phyloP scores from a whole-genome alignment of 1,284 basidiomycete genomes.

The Uromyces viciae-fabae region DNA sequence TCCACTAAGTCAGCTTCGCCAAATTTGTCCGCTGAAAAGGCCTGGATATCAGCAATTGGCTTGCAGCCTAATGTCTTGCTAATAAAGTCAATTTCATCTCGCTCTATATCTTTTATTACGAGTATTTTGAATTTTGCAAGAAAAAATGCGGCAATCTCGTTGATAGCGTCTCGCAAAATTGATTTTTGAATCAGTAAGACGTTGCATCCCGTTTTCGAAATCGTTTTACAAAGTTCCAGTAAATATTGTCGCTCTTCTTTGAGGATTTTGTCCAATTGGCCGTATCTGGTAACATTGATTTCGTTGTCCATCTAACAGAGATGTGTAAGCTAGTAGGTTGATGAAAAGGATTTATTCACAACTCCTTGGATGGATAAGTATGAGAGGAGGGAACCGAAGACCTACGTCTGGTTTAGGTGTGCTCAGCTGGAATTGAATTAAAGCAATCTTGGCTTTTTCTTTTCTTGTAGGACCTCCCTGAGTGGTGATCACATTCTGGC shows the following conservation, averaged over 20 bases:
- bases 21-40: constrained; percentile 97
- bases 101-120: constrained; percentile 95
- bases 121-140: constrained; percentile 96
- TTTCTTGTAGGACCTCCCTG: constrained; percentile 91
- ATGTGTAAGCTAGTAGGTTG: background rate
- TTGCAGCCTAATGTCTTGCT: constrained; percentile 91
- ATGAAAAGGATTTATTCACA: background rate
- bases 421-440: constrained; percentile 97
- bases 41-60: constrained; percentile 95
- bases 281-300: constrained; percentile 97
- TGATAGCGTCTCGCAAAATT: constrained; percentile 96
- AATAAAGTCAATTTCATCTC: constrained; percentile 97
- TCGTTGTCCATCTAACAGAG: constrained; percentile 92
- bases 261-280: constrained; percentile 99
- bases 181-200: constrained; percentile 98
- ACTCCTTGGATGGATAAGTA: background rate
- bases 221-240: constrained; percentile 97
- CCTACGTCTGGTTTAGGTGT: constrained; percentile 95
- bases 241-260: constrained; percentile 98
- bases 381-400: constrained; percentile 45
- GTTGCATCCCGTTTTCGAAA: constrained; percentile 99
- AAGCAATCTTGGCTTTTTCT: constrained; percentile 97
- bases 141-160: constrained; percentile 97
- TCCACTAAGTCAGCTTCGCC: constrained; percentile 94
- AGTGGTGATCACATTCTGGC: constrained; percentile 85